Evolutionary conservation across 1,284 basidiomycete genomes (phyloP).

Genomic region (Cystobasidium sp.): DNA sequence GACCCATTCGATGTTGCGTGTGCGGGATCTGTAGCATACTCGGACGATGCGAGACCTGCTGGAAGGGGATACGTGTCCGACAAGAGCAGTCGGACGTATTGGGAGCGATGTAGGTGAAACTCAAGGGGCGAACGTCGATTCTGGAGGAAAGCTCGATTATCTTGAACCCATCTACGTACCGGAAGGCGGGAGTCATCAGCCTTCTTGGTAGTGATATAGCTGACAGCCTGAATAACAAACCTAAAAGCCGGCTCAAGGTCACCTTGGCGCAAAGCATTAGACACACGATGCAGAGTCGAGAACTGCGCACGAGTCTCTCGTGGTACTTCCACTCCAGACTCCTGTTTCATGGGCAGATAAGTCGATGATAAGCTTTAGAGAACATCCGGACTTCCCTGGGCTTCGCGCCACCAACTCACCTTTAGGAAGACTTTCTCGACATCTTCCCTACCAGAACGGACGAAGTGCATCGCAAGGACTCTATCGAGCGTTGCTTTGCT

Average conservation of each 20-base stretch:
- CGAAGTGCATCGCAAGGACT: slow-evolving; percentile 74
- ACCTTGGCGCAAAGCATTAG: slow-evolving; percentile 68
- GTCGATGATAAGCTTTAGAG: neutral
- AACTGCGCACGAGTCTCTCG: slow-evolving; percentile 67
- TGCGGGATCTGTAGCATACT: neutral
- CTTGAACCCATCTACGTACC: slow-evolving; percentile 70
- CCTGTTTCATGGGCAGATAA: slow-evolving; percentile 61
- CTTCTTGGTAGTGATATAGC: slow-evolving; percentile 10
- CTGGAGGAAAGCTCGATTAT: slow-evolving; percentile 69
- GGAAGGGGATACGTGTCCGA: slow-evolving; percentile 43
- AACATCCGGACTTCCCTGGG: neutral
- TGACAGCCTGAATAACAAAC: slow-evolving; percentile 60
- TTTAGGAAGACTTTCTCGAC: slow-evolving; percentile 72
- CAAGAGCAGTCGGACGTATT: slow-evolving; percentile 75
- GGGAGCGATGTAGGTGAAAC: slow-evolving; percentile 83
- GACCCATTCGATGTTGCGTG: neutral
- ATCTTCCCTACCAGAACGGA: slow-evolving; percentile 77
- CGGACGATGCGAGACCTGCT: neutral
- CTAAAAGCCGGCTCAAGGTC: slow-evolving; percentile 74
- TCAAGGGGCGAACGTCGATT: slow-evolving; percentile 74
- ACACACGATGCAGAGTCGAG: slow-evolving; percentile 72
- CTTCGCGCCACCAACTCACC: slow-evolving; percentile 58
- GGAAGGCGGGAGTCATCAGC: neutral
- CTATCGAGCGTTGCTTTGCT: slow-evolving; percentile 70
- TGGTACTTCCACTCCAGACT: slow-evolving; percentile 69